These are phyloP conservation scores for Verticillium nubilum DNA, from an alignment of 2,329 filamentous ascomycete species.

Conservation along the genomic window DNA sequence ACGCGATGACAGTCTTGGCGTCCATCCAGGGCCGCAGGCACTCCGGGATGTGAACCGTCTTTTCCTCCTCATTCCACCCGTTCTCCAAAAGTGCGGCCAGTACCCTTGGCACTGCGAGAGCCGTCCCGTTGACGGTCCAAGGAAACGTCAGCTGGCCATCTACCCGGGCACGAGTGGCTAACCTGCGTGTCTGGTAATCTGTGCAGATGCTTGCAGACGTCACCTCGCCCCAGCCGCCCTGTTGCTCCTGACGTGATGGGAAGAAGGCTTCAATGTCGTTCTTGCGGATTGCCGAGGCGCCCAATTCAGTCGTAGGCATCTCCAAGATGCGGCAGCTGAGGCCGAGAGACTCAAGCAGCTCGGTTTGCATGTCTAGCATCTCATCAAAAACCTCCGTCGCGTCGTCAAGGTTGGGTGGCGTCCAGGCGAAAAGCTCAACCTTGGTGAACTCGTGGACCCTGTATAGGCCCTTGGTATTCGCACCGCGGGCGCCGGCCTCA, in stretches of 20 bases:
- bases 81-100: conserved; percentile 87
- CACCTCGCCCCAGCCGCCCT: conserved; percentile 86
- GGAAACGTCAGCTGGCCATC: conserved; percentile 62
- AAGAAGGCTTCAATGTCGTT: conserved; percentile 93
- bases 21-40: conserved; percentile 83
- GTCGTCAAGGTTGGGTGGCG: conserved; percentile 46
- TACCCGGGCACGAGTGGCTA: conserved; percentile 67
- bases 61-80: conserved; percentile 70
- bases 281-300: conserved; percentile 81
- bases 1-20: conserved; percentile 60
- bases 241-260: conserved; percentile 63
- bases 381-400: conserved; percentile 68
- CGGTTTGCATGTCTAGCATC: conserved; percentile 79
- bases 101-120: conserved; percentile 83
- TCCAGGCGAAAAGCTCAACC: conserved; percentile 96
- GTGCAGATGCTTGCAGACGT: conserved; percentile 88
- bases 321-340: conserved; percentile 85
- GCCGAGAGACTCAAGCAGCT: conserved; percentile 71
- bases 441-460: conserved; percentile 98
- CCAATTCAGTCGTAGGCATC: conserved; percentile 86
- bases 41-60: conserved; percentile 69
- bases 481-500: conserved; percentile 84
- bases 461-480: conserved; percentile 90
- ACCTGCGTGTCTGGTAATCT: conserved; percentile 83
- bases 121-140: conserved; percentile 91